Base-by-base conservation (phyloP, 441 rosid genomes). In the Pelargonium cotyledonis region DNA sequence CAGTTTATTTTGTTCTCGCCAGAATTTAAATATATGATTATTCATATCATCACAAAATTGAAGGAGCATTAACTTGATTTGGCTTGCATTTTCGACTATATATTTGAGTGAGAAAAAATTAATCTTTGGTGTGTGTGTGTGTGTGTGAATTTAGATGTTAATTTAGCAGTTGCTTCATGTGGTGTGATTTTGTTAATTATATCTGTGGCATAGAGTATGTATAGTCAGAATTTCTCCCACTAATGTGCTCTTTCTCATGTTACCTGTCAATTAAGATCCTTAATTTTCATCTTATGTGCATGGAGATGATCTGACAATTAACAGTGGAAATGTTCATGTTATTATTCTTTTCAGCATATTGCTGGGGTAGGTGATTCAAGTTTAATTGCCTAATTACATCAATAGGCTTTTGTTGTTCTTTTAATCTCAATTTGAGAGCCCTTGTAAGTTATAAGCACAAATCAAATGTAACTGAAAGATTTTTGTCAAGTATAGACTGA, bases 381-480 rank as follows among this genome's bases (percentile, higher is more conserved):
- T 4, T 7, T n/a, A 5, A 16, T 55, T 16, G 61, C 61, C 21
- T 19, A 21, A 55, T 5, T 55, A n/a, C 26, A 55, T 55, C 26
- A 55, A 21, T 55, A 18, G 61, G 61, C 61, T 16, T 6, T 55
- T 2, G 9, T 18, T 55, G 61, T 55, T 55, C 8, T 18, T 40
- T 40, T 40, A 40, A 55, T 55, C 61, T 55, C 61, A 55, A 55
- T 55, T 55, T 40, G 43, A 15, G 18, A 53, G 60, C 16, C 58
- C 23, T 55, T 6, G 8, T 55, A 55, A 53, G 21, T 8, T 35
- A 35, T 35, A 38, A 38, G 41, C 41, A 38, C 41, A 4, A 38
- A 38, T 38, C 43, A 8, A 40, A 40, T 40, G 43, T 40, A 40
- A 40, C 2, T 55, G 61, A 55, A 16, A 55, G 23, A 55, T 55